Conservation (phyloP, 2,329 filamentous ascomycete genomes). For the Zopfia rhizophila region DNA sequence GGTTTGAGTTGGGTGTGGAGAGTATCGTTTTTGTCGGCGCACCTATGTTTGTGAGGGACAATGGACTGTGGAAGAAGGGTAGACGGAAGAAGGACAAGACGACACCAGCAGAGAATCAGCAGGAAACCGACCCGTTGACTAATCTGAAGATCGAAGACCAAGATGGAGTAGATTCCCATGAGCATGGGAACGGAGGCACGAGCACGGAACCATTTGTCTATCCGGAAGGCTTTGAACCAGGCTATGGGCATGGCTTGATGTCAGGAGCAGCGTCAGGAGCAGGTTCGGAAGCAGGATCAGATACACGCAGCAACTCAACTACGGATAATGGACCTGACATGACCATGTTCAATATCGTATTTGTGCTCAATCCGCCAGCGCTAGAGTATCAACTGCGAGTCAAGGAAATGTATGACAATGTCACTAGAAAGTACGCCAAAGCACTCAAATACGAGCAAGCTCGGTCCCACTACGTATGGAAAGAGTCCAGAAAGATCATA, state of each 20-base stretch:
- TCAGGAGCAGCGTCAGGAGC: slow-evolving; percentile 43
- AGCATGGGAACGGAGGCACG: slow-evolving; percentile 21
- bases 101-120: slow-evolving; percentile 29
- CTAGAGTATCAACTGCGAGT: slow-evolving; percentile 78
- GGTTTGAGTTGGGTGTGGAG: slow-evolving; percentile 54
- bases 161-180: slow-evolving; percentile 26
- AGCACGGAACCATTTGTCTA: slow-evolving; percentile 41
- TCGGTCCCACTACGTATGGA: slow-evolving; percentile 89
- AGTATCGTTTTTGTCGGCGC: slow-evolving; percentile 52
- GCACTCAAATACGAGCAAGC: slow-evolving; percentile 93
- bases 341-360: slow-evolving; percentile 98
- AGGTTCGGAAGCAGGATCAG: slow-evolving; percentile 50
- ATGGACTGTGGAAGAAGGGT: slow-evolving; percentile 53
- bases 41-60: slow-evolving; percentile 55
- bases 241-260: slow-evolving; percentile 50
- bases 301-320: slow-evolving; percentile 51
- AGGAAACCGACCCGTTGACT: slow-evolving; percentile 23
- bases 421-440: slow-evolving; percentile 92
- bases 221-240: slow-evolving; percentile 51
- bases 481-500: slow-evolving; percentile 85
- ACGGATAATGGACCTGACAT: slow-evolving; percentile 72
- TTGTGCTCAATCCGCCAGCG: slow-evolving; percentile 83
- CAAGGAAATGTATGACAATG: slow-evolving; percentile 85
- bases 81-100: slow-evolving; percentile 44
- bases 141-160: slow-evolving; percentile 21